phyloP scores from a whole-genome alignment of 345 rosid genomes.

The Hibiscus trionum region DNA sequence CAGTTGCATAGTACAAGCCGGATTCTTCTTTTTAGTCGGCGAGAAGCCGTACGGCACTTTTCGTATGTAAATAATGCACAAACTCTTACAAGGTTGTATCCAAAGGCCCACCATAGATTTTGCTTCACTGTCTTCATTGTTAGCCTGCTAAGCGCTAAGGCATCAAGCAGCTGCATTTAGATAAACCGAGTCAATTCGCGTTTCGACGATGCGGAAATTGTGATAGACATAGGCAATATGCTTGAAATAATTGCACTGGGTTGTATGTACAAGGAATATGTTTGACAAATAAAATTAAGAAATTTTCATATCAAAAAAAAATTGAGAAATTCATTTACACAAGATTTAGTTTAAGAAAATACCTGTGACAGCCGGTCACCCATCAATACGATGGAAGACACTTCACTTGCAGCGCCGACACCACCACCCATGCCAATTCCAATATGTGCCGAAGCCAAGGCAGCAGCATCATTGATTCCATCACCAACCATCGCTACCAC shows the following conservation, averaged over 20 bases:
- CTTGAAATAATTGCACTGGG: neutral
- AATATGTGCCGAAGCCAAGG: slow-evolving; percentile 81
- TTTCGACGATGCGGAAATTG: neutral
- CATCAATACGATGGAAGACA: slow-evolving; percentile 85
- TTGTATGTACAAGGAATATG: neutral
- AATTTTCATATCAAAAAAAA: too few species aligned
- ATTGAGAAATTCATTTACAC: neutral
- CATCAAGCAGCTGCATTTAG: slow-evolving; percentile 72
- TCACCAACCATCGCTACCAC: slow-evolving; percentile 94
- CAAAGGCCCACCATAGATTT: slow-evolving; percentile 98
- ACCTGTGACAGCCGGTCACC: slow-evolving; percentile 89
- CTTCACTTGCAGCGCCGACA: slow-evolving; percentile 96
- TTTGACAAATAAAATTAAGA: neutral
- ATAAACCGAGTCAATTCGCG: slow-evolving; percentile 8
- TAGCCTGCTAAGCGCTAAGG: slow-evolving; percentile 82
- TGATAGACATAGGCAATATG: neutral
- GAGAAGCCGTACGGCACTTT: neutral
- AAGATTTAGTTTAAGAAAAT: slow-evolving; percentile 2
- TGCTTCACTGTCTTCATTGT: slow-evolving; percentile 98
- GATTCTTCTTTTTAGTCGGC: neutral
- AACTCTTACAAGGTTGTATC: slow-evolving; percentile 80
- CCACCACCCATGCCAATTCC: slow-evolving; percentile 96
- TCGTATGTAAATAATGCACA: slow-evolving; percentile 6
- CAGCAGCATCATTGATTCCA: slow-evolving; percentile 97
- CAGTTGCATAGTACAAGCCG: neutral